Base-by-base conservation (phyloP, 2,329 filamentous ascomycete genomes). In the Hypoxylon sp. region DNA sequence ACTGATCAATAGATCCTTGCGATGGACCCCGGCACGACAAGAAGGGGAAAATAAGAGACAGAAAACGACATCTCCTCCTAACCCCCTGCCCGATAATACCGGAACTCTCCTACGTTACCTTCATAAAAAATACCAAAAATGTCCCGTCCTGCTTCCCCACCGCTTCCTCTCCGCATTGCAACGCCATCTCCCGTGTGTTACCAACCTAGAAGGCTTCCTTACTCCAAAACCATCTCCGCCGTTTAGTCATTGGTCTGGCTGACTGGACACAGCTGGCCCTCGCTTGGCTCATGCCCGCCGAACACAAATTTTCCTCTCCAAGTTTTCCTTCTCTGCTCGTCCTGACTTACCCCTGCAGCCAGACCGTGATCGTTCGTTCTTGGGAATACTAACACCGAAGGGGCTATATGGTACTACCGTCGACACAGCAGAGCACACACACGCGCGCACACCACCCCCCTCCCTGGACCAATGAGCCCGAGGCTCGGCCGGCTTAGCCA, bases 101-200 rank as follows among this genome's bases (percentile, higher is more conserved):
- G 37, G 42, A 64, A 53, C 52, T 58, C 58, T 46, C 47, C 33
- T 50, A 49, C 46, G 33, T 63, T 48, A 35, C 53, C 48, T 58
- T 58, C 40, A n/a, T n/a, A n/a, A n/a, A n/a, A n/a, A n/a, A n/a
- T n/a, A n/a, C n/a, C n/a, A 48, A 41, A 55, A 37, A 45, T 45
- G 40, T 60, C 59, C 61, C 58, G 61, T 64, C 29, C 62, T 21
- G 55, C 46, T 64, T 56, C 61, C 53, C 61, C 63, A 62, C 63
- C 58, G 17, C 58, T 48, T 53, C 41, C 43, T 49, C 63, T 66
- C 63, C 63, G 63, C 63, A 66, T 48, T 66, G 63, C 52, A 57
- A 66, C 63, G 50, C 58, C 48, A 58, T 63, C 57, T 60, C 59
- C 60, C 62, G 55, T 58, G 52, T 58, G 43, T 35, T 48, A 58